Evolutionary conservation across 2,329 filamentous ascomycete species (phyloP).

Genomic region (Lachnellula subtilissima): DNA sequence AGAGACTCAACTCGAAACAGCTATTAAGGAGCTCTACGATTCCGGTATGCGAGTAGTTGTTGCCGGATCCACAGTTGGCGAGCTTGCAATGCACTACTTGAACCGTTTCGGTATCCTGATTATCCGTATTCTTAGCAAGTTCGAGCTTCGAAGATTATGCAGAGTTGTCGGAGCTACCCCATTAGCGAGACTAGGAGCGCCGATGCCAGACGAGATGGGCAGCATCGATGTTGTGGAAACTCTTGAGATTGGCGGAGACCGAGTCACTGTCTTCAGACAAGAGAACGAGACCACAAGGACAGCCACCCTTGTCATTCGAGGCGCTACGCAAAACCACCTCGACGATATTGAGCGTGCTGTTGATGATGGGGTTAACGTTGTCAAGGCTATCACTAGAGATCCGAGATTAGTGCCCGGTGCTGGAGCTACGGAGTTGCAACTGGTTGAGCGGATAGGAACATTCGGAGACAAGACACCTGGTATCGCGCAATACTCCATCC

Average conservation of each 20-base stretch:
- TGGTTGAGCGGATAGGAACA: slow-evolving; percentile 85
- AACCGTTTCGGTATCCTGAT: slow-evolving; percentile 95
- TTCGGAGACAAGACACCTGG: slow-evolving; percentile 91
- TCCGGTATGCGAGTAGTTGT: slow-evolving; percentile 88
- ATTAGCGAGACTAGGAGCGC: slow-evolving; percentile 89
- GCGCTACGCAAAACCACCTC: slow-evolving; percentile 95
- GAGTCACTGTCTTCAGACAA: slow-evolving; percentile 97
- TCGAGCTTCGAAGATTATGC: slow-evolving; percentile 91
- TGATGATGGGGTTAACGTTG: slow-evolving; percentile 95
- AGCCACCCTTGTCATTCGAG: slow-evolving; percentile 87
- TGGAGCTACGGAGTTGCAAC: slow-evolving; percentile 88
- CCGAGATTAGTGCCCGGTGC: slow-evolving; percentile 87
- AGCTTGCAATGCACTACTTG: slow-evolving; percentile 94
- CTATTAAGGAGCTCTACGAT: slow-evolving; percentile 94
- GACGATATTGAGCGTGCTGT: slow-evolving; percentile 96
- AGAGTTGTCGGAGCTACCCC: slow-evolving; percentile 94
- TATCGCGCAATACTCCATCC: slow-evolving; percentile 91
- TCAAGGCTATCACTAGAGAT: slow-evolving; percentile 97
- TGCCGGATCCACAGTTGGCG: slow-evolving; percentile 88
- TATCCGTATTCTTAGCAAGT: slow-evolving; percentile 97
- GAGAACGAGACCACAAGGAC: slow-evolving; percentile 90
- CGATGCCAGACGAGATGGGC: slow-evolving; percentile 99
- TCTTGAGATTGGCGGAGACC: slow-evolving; percentile 93
- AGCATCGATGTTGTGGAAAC: slow-evolving; percentile 93
- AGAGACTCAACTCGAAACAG: slow-evolving; percentile 81